Evolutionary conservation across 2,329 filamentous ascomycete genomes (phyloP), one percentile per base, ranked within the genome.

Genomic region (Grosmannia clavigera): DNA sequence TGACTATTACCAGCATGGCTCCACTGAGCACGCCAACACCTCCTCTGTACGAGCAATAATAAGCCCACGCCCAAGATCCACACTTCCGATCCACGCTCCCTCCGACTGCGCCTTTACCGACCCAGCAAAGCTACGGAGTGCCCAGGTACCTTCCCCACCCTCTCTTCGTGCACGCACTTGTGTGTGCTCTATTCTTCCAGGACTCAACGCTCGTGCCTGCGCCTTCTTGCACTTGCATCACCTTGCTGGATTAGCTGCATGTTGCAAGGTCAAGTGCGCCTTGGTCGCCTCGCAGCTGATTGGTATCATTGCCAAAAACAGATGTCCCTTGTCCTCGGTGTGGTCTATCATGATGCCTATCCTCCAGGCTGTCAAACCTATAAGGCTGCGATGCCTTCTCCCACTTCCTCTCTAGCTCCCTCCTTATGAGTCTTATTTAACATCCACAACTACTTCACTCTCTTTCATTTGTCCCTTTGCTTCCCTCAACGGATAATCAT

Each of bases 361-460:
- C 60, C 62, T 58, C 46, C 70, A 75, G 73, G 71, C 72, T 74
- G 65, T 66, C 72, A 70, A 70, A 67, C 48, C 52, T 81, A 81
- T 81, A 81, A 81, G 78, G 78, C 75, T 78, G 68, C 74, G 74
- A 79, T 79, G 71, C 69, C 76, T 75, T 75, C 70, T 27, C 62
- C 58, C 59, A 9, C 38, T 43, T 58, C 63, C 66, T 65, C 63
- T 64, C 11, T 19, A n/a, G n/a, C 64, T 65, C 61, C 61, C 25
- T 12, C 9, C 22, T 52, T 19, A 40, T 27, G 14, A 29, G 61
- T 66, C 66, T 40, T 63, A 63, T 40, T 58, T 61, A 62, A 55
- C 40, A 57, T 64, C 11, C 35, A 31, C 61, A 64, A 56, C 63
- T 65, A 63, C 57, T 61, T 65, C 64, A 62, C 60, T 64, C 62